Percentiles rank a stretch among this genome's conserved stretches.
These are phyloP conservation scores for Pseudohalonectria lignicola DNA, from an alignment of 2,329 filamentous ascomycete species.

Conservation along the genomic window DNA sequence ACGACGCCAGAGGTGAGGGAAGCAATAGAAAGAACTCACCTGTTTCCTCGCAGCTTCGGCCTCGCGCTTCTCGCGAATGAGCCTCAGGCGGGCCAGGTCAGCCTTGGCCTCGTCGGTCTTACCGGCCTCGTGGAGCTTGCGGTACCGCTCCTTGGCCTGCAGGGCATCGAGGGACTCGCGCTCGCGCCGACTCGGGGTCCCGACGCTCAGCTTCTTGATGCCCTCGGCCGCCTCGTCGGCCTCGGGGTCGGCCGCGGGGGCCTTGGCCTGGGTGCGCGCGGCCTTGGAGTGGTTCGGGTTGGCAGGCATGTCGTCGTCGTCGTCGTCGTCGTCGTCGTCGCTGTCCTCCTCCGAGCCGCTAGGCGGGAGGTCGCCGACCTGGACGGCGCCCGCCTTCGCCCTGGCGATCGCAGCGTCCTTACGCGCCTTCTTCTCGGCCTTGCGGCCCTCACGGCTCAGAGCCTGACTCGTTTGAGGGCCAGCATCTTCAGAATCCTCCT, in stretches of 20 bases:
- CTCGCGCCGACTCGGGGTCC: slow-evolving; percentile 36
- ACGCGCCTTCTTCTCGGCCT: slow-evolving; percentile 76
- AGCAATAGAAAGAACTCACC: no score
- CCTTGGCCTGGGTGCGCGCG: slow-evolving; percentile 45
- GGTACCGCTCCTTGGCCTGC: slow-evolving; percentile 80
- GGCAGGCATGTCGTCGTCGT: slow-evolving; percentile 59
- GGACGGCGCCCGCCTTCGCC: slow-evolving; percentile 52
- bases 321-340: slow-evolving; percentile 32
- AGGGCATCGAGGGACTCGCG: slow-evolving; percentile 73
- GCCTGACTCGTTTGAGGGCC: slow-evolving; percentile 31
- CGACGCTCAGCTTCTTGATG: slow-evolving; percentile 41
- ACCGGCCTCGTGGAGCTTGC: slow-evolving; percentile 84
- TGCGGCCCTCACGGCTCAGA: slow-evolving; percentile 85
- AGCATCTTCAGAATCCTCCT: slow-evolving; percentile 36
- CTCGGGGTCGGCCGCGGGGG: slow-evolving; percentile 16
- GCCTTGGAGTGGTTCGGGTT: slow-evolving; percentile 90
- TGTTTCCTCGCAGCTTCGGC: slow-evolving; percentile 74
- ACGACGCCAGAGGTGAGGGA: no score
- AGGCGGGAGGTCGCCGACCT: slow-evolving; percentile 77
- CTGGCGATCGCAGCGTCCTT: slow-evolving; percentile 11
- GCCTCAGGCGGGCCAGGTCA: slow-evolving; percentile 70
- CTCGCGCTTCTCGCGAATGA: slow-evolving; percentile 79
- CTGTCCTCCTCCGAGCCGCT: slow-evolving; percentile 50
- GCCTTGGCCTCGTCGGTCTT: slow-evolving; percentile 94
- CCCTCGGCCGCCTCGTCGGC: slow-evolving; percentile 42